phyloP scores from a whole-genome alignment of 345 rosid genomes.

The Pelargonium nanum region DNA sequence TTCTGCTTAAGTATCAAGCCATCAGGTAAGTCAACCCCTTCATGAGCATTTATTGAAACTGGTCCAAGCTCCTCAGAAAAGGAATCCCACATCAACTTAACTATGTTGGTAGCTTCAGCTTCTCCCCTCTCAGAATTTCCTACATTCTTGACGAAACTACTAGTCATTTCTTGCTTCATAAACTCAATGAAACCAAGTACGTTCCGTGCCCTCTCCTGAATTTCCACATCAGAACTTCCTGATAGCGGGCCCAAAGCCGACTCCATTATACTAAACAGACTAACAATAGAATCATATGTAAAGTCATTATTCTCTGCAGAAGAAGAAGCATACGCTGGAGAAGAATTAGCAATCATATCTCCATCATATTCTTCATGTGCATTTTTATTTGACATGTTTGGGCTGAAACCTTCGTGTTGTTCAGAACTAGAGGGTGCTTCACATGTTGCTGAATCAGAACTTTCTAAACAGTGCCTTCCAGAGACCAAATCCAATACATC shows the following conservation, averaged over 20 bases:
- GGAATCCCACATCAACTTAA: slow-evolving; percentile 43
- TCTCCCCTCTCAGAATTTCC: slow-evolving; percentile 14
- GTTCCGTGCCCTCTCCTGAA: slow-evolving; percentile 70
- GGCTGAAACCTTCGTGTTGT: slow-evolving; percentile 22
- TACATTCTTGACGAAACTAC: slow-evolving; percentile 14
- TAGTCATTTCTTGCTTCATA: slow-evolving; percentile 34
- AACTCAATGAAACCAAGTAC: slow-evolving; percentile 55
- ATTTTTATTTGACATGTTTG: slow-evolving; percentile 24
- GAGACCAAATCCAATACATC: slow-evolving; percentile 19
- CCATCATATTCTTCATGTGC: slow-evolving; percentile 19
- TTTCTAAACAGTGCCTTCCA: slow-evolving; percentile 12
- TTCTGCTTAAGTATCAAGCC: slow-evolving; percentile 58
- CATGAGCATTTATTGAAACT: slow-evolving; percentile 58
- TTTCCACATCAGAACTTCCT: slow-evolving; percentile 60
- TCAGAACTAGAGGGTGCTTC: slow-evolving; percentile 10
- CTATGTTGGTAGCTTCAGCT: slow-evolving; percentile 28
- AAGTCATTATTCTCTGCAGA: slow-evolving; percentile 19
- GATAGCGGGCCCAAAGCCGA: slow-evolving; percentile 39
- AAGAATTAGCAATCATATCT: slow-evolving; percentile 9
- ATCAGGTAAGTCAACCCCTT: slow-evolving; percentile 49
- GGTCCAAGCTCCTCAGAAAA: slow-evolving; percentile 74
- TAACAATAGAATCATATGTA: slow-evolving; percentile 37
- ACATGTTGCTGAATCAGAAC: slow-evolving; percentile 12
- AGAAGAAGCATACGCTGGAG: slow-evolving; percentile 19
- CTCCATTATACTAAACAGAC: slow-evolving; percentile 47